Evolutionary conservation across 73 alveolate species (phyloP).

Genomic region (Tetrahymena elliotti): DNA sequence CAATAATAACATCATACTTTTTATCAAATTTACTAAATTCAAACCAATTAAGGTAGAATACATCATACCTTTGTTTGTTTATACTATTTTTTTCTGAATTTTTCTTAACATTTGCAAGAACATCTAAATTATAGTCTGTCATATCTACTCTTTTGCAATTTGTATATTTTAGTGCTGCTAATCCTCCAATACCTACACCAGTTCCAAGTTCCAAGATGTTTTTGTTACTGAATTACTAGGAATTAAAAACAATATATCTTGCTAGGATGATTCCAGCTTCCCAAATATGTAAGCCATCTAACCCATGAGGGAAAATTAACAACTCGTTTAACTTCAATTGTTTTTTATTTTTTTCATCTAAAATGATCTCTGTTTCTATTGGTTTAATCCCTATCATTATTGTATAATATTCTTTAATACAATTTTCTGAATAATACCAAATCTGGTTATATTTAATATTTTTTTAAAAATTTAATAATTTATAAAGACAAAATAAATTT

Average conservation of each 20-base stretch:
- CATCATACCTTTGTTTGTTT: constrained; percentile 19
- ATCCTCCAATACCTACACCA: constrained; percentile 71
- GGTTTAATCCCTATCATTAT: background rate
- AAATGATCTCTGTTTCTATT: background rate
- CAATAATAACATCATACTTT: constrained; percentile 49
- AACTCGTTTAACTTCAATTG: constrained; percentile 51
- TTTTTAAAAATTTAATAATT: too few species aligned
- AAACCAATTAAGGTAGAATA: constrained; percentile 43
- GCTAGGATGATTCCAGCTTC: constrained; percentile 68
- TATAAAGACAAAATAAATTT: background rate
- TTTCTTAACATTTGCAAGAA: constrained; percentile 7
- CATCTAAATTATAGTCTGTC: constrained; percentile 55
- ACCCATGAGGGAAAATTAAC: constrained; percentile 60
- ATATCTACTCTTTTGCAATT: constrained; percentile 30
- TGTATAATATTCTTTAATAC: background rate
- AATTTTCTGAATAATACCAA: background rate
- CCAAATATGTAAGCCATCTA: constrained; percentile 72
- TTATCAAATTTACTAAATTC: constrained; percentile 31
- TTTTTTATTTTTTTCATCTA: background rate
- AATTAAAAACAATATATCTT: constrained; percentile 45
- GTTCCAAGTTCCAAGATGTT: constrained; percentile 65
- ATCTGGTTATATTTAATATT: too few species aligned
- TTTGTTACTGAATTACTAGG: constrained; percentile 30
- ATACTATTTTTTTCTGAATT: background rate
- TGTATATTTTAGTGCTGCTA: constrained; percentile 52